Conservation (phyloP, 352 stramenopile species). For the Globisporangium abappressorium region DNA sequence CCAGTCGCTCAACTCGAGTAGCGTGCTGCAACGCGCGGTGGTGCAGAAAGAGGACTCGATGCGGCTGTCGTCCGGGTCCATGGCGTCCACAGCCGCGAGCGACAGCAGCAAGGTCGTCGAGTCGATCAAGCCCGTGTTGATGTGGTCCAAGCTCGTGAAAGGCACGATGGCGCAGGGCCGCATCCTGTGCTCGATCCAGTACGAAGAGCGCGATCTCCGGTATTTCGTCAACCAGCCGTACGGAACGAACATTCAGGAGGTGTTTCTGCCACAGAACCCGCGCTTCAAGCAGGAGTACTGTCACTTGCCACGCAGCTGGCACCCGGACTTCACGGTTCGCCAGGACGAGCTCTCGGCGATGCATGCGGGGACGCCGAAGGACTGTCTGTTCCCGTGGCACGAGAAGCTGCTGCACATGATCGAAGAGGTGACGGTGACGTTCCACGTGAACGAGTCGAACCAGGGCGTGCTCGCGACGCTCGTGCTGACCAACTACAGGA, state of each 20-base stretch:
- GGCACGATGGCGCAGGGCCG: constrained; percentile 52
- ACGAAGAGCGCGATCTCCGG: constrained; percentile 64
- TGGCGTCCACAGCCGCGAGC: constrained; percentile 21
- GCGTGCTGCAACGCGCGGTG: constrained; percentile 2
- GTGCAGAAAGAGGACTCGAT: constrained; percentile 18
- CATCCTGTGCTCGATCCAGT: constrained; percentile 71
- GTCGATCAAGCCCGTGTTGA: constrained; percentile 53
- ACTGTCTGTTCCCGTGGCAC: constrained; percentile 80
- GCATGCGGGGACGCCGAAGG: constrained; percentile 60
- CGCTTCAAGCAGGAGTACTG: constrained; percentile 74
- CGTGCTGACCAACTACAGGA: constrained; percentile 79
- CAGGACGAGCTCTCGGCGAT: constrained; percentile 67
- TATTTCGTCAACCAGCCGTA: constrained; percentile 67
- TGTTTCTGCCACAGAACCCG: constrained; percentile 79
- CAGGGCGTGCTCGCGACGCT: constrained; percentile 78
- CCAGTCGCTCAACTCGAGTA: constrained; percentile 39
- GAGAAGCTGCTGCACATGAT: constrained; percentile 85
- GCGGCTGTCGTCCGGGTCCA: constrained; percentile 15
- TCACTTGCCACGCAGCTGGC: constrained; percentile 77
- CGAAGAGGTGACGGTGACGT: constrained; percentile 85
- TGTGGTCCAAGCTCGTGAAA: constrained; percentile 75
- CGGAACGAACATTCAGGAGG: constrained; percentile 71
- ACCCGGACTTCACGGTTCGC: constrained; percentile 62
- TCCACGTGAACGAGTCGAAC: constrained; percentile 85
- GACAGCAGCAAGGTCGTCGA: constrained; percentile 12